These are phyloP conservation scores for Xerophyta viscosa DNA, from an alignment of 106 monocot species.

Conservation along the genomic window DNA sequence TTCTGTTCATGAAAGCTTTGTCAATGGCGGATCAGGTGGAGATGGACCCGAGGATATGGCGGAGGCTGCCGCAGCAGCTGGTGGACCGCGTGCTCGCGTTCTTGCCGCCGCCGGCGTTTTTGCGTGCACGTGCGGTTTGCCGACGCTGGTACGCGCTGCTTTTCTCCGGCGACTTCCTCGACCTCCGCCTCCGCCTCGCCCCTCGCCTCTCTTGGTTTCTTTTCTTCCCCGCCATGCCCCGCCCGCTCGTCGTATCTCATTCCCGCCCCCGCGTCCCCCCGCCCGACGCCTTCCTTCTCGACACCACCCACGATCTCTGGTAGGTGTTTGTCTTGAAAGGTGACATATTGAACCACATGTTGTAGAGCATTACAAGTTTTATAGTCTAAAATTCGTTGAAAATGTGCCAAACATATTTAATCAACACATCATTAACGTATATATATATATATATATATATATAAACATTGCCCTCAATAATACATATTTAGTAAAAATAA, in stretches of 20 bases:
- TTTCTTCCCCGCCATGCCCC: slow-evolving; percentile 39
- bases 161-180: slow-evolving; percentile 54
- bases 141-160: slow-evolving; percentile 50
- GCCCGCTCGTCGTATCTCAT: not conserved
- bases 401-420: too few relatives aligned
- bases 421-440: too few relatives aligned
- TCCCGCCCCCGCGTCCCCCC: not conserved
- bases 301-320: slow-evolving; percentile 22
- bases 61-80: slow-evolving; percentile 41
- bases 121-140: slow-evolving; percentile 54
- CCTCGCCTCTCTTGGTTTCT: slow-evolving; percentile 35
- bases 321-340: too few relatives aligned
- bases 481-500: too few relatives aligned
- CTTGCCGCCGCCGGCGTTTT: slow-evolving; percentile 51
- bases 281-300: slow-evolving; percentile 24
- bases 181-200: slow-evolving; percentile 44
- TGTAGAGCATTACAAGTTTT: too few relatives aligned
- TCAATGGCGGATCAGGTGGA: too few relatives aligned
- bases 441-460: too few relatives aligned
- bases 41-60: slow-evolving; percentile 55
- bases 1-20: too few relatives aligned
- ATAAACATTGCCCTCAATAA: too few relatives aligned
- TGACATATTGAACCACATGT: too few relatives aligned
- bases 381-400: too few relatives aligned
- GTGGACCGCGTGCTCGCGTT: slow-evolving; percentile 59